Base-by-base conservation (phyloP, 106 monocot species). In the Dioscorea dumetorum region DNA sequence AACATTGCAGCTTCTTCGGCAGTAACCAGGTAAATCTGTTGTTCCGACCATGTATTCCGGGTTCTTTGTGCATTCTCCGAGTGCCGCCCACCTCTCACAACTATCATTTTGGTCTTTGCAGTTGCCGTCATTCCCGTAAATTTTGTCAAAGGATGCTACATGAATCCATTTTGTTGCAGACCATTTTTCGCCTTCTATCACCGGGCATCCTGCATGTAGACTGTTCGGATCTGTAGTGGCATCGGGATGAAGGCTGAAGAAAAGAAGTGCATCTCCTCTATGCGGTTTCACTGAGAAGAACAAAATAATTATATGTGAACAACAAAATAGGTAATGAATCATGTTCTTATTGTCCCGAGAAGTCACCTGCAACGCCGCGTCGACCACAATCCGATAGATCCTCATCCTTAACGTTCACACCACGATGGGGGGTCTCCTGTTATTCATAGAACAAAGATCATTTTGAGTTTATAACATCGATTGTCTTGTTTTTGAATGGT, bases 161-260 rank as follows among this genome's bases (percentile, higher is more conserved):
- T 89, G 92, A 68, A 97, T 92, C 97, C 97, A 97, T 64, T 97
- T 97, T 13, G 97, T 97, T 19, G 92, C 97, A 0, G 97, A 97
- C 91, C 91, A 97, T 61, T 97, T 97, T 74, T 92, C 97, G 20
- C 97, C 97, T 68, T 90, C 78, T 23, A 89, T 62, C 17, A 97
- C 92, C 0, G 91, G 97, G 64, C 97, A 97, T 2, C 97, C 92
- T 21, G 75, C 92, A 56, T 97, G 97, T 49, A 97, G 89, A 50
- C 92, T 92, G 48, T 22, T 69, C 12, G 72, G 49, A 60, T 97
- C 92, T 21, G 82, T 63, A 21, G 76, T 80, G 4, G 88, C 89
- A 76, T 97, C 84, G 12, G 91, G 75, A 31, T 82, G 80, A 67
- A 97, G 92, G 66, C 74, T 97, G 81, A 97, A 97, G 86, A 97